These are phyloP conservation scores for Fusarium ramigenum DNA, from an alignment of 2,329 filamentous ascomycete genomes.

Conservation along the genomic window DNA sequence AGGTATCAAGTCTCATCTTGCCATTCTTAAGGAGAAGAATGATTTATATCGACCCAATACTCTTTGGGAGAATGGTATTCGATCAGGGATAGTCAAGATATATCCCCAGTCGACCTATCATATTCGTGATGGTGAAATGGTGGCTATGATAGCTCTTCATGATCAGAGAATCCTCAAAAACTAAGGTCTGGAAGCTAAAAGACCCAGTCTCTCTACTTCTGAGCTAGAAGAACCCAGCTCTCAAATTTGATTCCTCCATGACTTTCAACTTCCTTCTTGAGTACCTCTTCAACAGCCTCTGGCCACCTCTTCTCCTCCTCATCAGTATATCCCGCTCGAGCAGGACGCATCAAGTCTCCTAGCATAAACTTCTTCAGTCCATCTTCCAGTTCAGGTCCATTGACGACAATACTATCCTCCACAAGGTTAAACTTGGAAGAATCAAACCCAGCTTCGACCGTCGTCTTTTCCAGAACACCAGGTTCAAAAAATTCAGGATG, in stretches of 20 bases:
- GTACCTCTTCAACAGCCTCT: conserved; percentile 27
- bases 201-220: conserved; percentile 3
- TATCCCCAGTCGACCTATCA: neutral
- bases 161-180: neutral
- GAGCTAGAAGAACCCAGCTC: conserved; percentile 38
- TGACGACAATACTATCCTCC: conserved; percentile 17
- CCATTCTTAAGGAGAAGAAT: neutral
- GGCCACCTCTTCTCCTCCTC: conserved; percentile 40
- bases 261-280: conserved; percentile 27
- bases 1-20: neutral
- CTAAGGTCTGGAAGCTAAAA: neutral
- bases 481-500: conserved; percentile 39
- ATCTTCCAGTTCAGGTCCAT: conserved; percentile 17
- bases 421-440: conserved; percentile 12
- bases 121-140: neutral
- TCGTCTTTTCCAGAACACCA: conserved; percentile 34
- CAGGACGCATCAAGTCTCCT: conserved; percentile 29
- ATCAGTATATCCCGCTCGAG: conserved; percentile 32
- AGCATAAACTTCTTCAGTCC: conserved; percentile 39
- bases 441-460: conserved; percentile 39
- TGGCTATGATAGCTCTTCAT: conserved; percentile 1
- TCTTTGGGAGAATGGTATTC: neutral
- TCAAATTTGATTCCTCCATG: conserved; percentile 39
- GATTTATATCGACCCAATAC: neutral
- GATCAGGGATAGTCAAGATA: neutral